Percentiles rank a stretch among this genome's conserved stretches.
phyloP scores from a whole-genome alignment of 2,329 filamentous ascomycete genomes.

The Domatiomyces catenatus region DNA sequence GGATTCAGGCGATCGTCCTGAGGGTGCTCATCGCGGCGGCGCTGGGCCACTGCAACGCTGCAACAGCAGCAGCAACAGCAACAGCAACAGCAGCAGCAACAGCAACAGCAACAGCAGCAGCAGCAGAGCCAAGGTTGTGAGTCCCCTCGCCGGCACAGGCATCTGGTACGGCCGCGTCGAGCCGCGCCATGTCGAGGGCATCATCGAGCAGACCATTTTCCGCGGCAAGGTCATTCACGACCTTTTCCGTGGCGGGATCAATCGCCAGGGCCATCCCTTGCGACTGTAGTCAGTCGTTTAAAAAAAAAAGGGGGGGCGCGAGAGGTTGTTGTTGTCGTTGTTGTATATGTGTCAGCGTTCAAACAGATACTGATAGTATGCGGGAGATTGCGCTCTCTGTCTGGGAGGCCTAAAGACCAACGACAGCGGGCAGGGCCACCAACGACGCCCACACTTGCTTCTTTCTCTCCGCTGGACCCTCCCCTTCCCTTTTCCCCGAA shows the following conservation, averaged over 20 bases:
- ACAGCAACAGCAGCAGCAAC: not conserved
- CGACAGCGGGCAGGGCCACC: no score
- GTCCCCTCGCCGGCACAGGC: conserved; percentile 23
- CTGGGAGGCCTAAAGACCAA: no score
- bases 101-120: not conserved
- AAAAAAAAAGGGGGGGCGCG: no score
- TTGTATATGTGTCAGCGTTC: no score
- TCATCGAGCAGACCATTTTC: conserved; percentile 69
- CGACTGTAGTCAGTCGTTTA: conserved; percentile 47
- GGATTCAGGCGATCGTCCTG: not conserved
- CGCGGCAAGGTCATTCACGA: conserved; percentile 75
- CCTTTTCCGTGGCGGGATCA: conserved; percentile 74
- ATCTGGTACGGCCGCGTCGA: conserved; percentile 81
- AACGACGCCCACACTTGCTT: no score
- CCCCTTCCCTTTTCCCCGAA: not conserved
- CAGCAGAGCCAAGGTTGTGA: not conserved
- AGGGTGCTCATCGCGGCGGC: no score
- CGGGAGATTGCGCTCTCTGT: no score
- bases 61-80: no score
- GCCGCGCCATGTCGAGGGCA: conserved; percentile 76
- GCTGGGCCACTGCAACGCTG: no score
- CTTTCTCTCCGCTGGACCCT: no score
- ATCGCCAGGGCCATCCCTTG: conserved; percentile 55
- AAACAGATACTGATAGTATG: no score
- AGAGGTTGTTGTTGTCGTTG: no score